These are phyloP conservation scores for Sarcomyxa edulis DNA, from an alignment of 768 basidiomycete genomes.

Conservation along the genomic window DNA sequence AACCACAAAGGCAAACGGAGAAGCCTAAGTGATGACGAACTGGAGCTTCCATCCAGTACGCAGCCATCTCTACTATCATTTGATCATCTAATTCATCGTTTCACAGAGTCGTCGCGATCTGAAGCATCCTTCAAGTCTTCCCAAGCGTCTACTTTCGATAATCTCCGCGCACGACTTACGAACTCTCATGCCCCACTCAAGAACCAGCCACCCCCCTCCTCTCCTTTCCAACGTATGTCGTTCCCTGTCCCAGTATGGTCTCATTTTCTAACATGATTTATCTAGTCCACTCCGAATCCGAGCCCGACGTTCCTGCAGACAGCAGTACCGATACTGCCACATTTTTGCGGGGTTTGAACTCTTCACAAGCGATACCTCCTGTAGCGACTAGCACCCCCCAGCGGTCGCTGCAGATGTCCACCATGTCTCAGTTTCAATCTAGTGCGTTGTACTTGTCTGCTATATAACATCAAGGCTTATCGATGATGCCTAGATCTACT, in stretches of 20 bases:
- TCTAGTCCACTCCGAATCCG: constrained; percentile 9
- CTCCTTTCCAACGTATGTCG: constrained; percentile 30
- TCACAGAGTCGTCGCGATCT: constrained; percentile 18
- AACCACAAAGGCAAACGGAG: constrained; percentile 46
- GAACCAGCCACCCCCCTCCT: constrained; percentile 26
- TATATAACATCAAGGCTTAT: constrained; percentile 9
- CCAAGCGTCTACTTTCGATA: constrained; percentile 41
- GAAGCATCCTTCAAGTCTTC: constrained; percentile 35
- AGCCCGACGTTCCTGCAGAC: constrained; percentile 12
- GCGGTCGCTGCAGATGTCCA: constrained; percentile 51
- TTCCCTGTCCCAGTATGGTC: neutral
- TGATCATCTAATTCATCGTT: constrained; percentile 7
- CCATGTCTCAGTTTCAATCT: constrained; percentile 47
- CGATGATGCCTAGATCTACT: constrained; percentile 45
- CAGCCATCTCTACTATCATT: constrained; percentile 1
- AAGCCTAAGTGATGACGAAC: constrained; percentile 68
- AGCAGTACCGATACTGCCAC: constrained; percentile 33
- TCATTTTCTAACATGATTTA: neutral
- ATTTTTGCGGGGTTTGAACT: constrained; percentile 31
- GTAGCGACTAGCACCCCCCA: constrained; percentile 52
- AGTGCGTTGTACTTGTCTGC: constrained; percentile 32
- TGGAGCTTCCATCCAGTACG: constrained; percentile 49
- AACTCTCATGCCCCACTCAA: constrained; percentile 30
- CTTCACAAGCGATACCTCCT: constrained; percentile 38
- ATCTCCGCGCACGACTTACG: constrained; percentile 39